Conservation (phyloP, 768 basidiomycete species). For the Phaffia australis region DNA sequence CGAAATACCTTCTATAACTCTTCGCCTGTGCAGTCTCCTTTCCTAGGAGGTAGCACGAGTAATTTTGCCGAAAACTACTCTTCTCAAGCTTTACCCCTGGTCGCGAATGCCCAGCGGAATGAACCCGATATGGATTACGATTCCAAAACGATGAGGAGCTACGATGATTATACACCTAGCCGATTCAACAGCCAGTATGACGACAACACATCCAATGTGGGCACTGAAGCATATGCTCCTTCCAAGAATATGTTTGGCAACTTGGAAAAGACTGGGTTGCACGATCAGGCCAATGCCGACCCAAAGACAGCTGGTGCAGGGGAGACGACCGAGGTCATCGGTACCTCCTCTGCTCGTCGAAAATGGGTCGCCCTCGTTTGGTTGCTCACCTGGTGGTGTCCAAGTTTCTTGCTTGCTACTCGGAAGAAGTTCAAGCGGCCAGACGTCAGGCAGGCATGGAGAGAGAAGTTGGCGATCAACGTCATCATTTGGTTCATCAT, state of each 20-base stretch:
- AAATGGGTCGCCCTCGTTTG: slow-evolving; percentile 82
- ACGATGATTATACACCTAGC: slow-evolving; percentile 64
- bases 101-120: slow-evolving; percentile 70
- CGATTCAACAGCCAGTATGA: slow-evolving; percentile 66
- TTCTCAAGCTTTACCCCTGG: slow-evolving; percentile 67
- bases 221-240: slow-evolving; percentile 86
- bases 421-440: slow-evolving; percentile 86
- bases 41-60: slow-evolving; percentile 28
- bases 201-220: slow-evolving; percentile 68
- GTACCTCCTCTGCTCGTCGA: slow-evolving; percentile 66
- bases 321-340: slow-evolving; percentile 76
- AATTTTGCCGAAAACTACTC: slow-evolving; percentile 42
- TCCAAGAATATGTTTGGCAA: slow-evolving; percentile 92
- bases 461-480: slow-evolving; percentile 91
- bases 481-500: slow-evolving; percentile 92
- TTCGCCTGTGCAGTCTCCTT: slow-evolving; percentile 39
- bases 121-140: slow-evolving; percentile 58
- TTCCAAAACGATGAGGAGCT: slow-evolving; percentile 54
- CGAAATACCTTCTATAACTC: slow-evolving; percentile 41
- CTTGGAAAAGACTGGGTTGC: slow-evolving; percentile 57
- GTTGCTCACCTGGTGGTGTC: slow-evolving; percentile 86
- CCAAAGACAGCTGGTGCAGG: slow-evolving; percentile 59
- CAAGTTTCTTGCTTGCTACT: slow-evolving; percentile 55
- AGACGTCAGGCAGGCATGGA: slow-evolving; percentile 91
- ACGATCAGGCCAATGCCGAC: slow-evolving; percentile 66